phyloP scores from a whole-genome alignment of 2,329 filamentous ascomycete genomes.

The Zymoseptoria ardabiliae region DNA sequence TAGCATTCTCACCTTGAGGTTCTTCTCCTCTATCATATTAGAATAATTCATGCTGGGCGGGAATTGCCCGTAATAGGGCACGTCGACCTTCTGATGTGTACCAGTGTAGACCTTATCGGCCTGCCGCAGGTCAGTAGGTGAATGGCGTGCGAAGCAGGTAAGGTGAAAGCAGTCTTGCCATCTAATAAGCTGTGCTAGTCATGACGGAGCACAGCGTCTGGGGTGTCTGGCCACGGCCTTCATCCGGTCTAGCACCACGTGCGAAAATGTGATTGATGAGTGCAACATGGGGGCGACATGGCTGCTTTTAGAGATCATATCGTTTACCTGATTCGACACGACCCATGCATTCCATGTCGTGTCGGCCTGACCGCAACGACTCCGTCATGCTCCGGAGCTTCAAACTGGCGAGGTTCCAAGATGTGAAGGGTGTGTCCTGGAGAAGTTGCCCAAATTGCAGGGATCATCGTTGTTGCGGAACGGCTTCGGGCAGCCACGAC shows the following conservation, averaged over 20 bases:
- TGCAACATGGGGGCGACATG: not conserved
- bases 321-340: not conserved
- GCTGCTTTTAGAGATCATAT: not conserved
- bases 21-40: conserved; percentile 41
- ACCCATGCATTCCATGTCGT: not conserved
- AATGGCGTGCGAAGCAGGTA: not conserved
- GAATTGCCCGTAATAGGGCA: not conserved
- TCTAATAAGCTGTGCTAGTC: not conserved
- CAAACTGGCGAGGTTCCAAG: not conserved
- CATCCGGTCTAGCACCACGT: not conserved
- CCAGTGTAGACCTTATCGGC: not conserved
- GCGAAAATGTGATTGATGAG: not conserved
- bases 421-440: not conserved
- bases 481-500: not conserved
- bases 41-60: conserved; percentile 35
- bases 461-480: not conserved
- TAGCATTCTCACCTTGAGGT: conserved; percentile 30
- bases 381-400: not conserved
- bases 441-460: not conserved
- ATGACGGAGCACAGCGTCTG: not conserved
- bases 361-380: not conserved
- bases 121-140: not conserved
- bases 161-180: not conserved
- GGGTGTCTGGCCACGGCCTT: not conserved
- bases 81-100: not conserved